These are phyloP conservation scores for Apiospora sp. DNA, from an alignment of 2,329 filamentous ascomycete species.

Conservation along the genomic window DNA sequence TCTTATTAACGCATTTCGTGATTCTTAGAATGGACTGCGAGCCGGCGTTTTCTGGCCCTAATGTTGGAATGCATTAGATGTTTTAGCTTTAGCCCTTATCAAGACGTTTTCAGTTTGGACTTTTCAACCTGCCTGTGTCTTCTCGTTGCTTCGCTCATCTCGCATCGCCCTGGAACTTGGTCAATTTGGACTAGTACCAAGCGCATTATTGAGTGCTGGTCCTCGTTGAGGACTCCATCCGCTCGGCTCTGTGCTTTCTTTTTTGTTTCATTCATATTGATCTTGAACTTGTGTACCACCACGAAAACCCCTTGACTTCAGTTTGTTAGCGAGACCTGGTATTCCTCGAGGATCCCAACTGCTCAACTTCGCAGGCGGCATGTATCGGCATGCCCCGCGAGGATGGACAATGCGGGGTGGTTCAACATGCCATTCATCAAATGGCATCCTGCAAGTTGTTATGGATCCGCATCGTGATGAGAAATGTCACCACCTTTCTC, in stretches of 20 bases:
- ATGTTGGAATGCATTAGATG: constrained; percentile 7
- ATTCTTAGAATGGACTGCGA: neutral
- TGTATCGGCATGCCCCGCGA: constrained; percentile 3
- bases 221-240: too few relatives aligned
- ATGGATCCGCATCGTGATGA: neutral
- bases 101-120: neutral
- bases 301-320: neutral
- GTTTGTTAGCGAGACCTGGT: neutral
- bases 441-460: constrained; percentile 8
- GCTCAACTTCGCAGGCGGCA: neutral
- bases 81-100: neutral
- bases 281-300: neutral
- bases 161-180: too few relatives aligned
- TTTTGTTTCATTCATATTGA: neutral
- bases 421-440: constrained; percentile 15
- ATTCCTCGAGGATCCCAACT: neutral
- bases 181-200: too few relatives aligned
- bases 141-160: too few relatives aligned
- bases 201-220: too few relatives aligned
- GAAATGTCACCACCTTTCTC: neutral
- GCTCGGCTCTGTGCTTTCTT: neutral
- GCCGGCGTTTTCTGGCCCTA: constrained; percentile 3
- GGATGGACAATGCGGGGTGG: neutral
- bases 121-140: neutral
- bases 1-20: neutral